phyloP scores from a whole-genome alignment of 2,329 filamentous ascomycete genomes.

The Aspergillus quadrilineatus region DNA sequence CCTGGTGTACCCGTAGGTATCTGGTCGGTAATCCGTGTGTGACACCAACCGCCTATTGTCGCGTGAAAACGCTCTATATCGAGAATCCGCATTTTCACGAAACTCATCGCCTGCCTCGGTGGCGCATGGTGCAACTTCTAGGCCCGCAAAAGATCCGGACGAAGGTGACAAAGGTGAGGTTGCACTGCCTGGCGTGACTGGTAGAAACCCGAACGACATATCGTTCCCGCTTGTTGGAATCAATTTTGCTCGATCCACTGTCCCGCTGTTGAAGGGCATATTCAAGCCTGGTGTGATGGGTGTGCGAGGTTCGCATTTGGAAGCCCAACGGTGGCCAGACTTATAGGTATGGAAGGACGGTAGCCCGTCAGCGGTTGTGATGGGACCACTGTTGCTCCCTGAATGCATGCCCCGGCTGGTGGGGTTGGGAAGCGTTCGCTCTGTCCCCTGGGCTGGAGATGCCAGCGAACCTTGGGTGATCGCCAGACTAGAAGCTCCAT shows the following conservation, averaged over 20 bases:
- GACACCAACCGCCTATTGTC: slow-evolving; percentile 23
- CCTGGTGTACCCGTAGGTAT: slow-evolving; percentile 42
- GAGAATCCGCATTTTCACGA: slow-evolving; percentile 14
- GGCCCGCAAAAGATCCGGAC: slow-evolving; percentile 13
- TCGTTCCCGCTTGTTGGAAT: slow-evolving; percentile 27
- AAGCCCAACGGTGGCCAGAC: slow-evolving; percentile 15
- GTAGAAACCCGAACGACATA: slow-evolving; percentile 31
- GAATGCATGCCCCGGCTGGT: slow-evolving; percentile 26
- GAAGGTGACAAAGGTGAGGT: slow-evolving; percentile 17
- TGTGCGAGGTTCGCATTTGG: slow-evolving; percentile 20
- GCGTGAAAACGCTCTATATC: slow-evolving; percentile 23
- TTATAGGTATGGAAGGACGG: slow-evolving; percentile 23
- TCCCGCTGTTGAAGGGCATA: slow-evolving; percentile 22
- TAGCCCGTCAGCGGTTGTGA: slow-evolving; percentile 20
- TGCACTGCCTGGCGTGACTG: slow-evolving; percentile 22
- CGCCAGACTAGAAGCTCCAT: slow-evolving; percentile 28
- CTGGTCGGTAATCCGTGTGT: slow-evolving; percentile 32
- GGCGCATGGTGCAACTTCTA: slow-evolving; percentile 15
- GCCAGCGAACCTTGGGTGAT: slow-evolving; percentile 24
- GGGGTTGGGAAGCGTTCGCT: slow-evolving; percentile 40
- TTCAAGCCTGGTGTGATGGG: slow-evolving; percentile 23
- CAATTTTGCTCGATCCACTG: slow-evolving; percentile 21
- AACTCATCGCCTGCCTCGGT: slow-evolving; percentile 24
- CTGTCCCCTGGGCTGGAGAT: slow-evolving; percentile 26
- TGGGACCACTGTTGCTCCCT: slow-evolving; percentile 15